Evolutionary conservation across 306 rosid species (phyloP), one percentile per base, ranked within the genome.

Genomic region (Casuarina cunninghamiana): DNA sequence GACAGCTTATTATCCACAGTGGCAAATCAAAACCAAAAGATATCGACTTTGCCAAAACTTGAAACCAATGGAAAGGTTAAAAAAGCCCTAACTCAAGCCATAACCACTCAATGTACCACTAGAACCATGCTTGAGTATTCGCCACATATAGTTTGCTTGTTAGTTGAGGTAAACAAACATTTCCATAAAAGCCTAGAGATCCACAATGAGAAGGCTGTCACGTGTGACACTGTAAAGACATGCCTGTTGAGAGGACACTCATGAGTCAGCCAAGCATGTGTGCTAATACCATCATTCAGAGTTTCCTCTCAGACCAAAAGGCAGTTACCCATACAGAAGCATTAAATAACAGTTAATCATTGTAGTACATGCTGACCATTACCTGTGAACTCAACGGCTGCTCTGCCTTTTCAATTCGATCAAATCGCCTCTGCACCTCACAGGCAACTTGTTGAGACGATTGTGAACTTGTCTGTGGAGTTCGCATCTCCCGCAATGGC

Each of bases 331-430:
- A 79, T 63, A 76, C 79, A 69, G 41, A 50, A 73, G 42, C 26
- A 41, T 53, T 49, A 48, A 81, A 69, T 60, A 75, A 81, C 74
- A 65, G 78, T 76, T 50, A 17, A 73, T 79, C 45, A 45, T 78
- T 74, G 63, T 62, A 76, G 65, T 83, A 71, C 84, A 81, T 51
- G 77, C 48, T 78, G 77, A 80, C 72, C 74, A 80, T 86, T 83
- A 90, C 93, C 90, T 88, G 91, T 77, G 86, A 85, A 85, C 73
- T 79, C 81, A 76, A 85, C 37, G 82, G 91, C 90, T 82, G 97
- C 83, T 80, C 88, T 46, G 83, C 63, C 69, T 80, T 83, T 83
- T 87, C 87, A 53, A 84, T 58, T 66, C 78, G 75, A 76, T 83
- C 84, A 7, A 63, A 50, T 62, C 85, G 93, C 75, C 87, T 89